Conservation (phyloP, 352 stramenopile genomes). For the Globisporangium paddicum region DNA sequence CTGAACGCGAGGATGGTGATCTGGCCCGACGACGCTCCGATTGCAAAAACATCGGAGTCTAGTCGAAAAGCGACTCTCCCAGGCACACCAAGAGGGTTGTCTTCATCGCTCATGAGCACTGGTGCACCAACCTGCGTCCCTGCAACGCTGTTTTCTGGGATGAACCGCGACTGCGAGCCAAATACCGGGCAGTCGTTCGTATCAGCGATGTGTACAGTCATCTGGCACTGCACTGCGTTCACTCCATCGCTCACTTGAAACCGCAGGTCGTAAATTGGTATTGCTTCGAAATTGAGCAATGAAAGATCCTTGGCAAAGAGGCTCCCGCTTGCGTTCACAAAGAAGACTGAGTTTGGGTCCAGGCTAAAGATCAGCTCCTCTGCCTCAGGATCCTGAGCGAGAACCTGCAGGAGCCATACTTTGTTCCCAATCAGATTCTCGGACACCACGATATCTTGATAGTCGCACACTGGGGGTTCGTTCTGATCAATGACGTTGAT, state of each 20-base stretch:
- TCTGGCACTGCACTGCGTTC: constrained; percentile 24
- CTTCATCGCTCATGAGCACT: constrained; percentile 8
- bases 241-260: constrained; percentile 14
- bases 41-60: constrained; percentile 1
- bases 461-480: constrained; percentile 34
- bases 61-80: constrained; percentile 1
- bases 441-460: constrained; percentile 14
- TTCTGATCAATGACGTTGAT: constrained; percentile 43
- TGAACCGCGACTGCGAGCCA: constrained; percentile 16
- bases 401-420: not conserved
- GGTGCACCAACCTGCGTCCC: constrained; percentile 20
- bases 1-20: not conserved
- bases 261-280: constrained; percentile 6
- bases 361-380: not conserved
- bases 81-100: not conserved
- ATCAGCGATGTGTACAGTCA: constrained; percentile 31
- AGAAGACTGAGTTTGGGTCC: not conserved
- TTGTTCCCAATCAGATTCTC: constrained; percentile 26
- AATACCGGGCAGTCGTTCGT: constrained; percentile 50
- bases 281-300: constrained; percentile 25
- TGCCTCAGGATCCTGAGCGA: not conserved
- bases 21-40: constrained; percentile 2
- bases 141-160: constrained; percentile 36
- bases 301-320: constrained; percentile 12
- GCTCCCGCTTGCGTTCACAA: constrained; percentile 1